phyloP scores from a whole-genome alignment of 495 filamentous ascomycete species.

The Penicillium cosmopolitanum region DNA sequence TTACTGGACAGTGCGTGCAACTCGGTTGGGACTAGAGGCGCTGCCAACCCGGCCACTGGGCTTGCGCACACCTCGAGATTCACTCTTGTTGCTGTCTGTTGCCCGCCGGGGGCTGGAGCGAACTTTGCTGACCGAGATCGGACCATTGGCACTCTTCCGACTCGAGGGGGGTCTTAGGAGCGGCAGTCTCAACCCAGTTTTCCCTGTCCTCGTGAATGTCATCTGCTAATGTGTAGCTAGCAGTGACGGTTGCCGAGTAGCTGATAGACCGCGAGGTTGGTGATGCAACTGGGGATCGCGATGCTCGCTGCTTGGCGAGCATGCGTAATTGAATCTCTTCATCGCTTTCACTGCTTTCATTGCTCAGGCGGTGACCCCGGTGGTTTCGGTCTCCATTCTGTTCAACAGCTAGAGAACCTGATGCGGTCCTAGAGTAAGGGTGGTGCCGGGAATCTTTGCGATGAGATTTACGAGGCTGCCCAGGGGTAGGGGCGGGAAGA shows the following conservation, averaged over 20 bases:
- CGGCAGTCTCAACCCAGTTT: slow-evolving; percentile 47
- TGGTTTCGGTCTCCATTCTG: slow-evolving; percentile 34
- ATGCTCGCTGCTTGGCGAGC: slow-evolving; percentile 60
- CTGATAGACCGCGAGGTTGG: slow-evolving; percentile 53
- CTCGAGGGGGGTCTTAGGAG: slow-evolving; percentile 70
- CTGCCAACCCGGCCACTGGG: slow-evolving; percentile 92
- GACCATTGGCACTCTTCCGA: slow-evolving; percentile 64
- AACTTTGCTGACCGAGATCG: slow-evolving; percentile 72
- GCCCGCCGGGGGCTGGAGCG: slow-evolving; percentile 67
- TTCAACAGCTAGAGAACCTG: slow-evolving; percentile 43
- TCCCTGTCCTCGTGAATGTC: slow-evolving; percentile 50
- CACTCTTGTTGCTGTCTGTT: slow-evolving; percentile 52
- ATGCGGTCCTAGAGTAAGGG: slow-evolving; percentile 53
- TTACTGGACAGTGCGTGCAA: slow-evolving; percentile 26
- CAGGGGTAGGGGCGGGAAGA: slow-evolving; percentile 91
- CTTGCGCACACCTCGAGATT: slow-evolving; percentile 78
- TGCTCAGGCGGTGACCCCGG: slow-evolving; percentile 40
- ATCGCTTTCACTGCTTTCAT: slow-evolving; percentile 67
- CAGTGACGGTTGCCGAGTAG: slow-evolving; percentile 51
- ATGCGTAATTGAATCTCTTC: slow-evolving; percentile 77
- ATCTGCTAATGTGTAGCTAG: slow-evolving; percentile 48
- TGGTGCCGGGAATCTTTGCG: slow-evolving; percentile 61
- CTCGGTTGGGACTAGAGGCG: slow-evolving; percentile 38
- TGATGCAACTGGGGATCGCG: slow-evolving; percentile 51
- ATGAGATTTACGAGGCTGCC: slow-evolving; percentile 89